These are phyloP conservation scores for Xylariaceae sp. DNA, from an alignment of 2,329 filamentous ascomycete genomes.

Conservation along the genomic window DNA sequence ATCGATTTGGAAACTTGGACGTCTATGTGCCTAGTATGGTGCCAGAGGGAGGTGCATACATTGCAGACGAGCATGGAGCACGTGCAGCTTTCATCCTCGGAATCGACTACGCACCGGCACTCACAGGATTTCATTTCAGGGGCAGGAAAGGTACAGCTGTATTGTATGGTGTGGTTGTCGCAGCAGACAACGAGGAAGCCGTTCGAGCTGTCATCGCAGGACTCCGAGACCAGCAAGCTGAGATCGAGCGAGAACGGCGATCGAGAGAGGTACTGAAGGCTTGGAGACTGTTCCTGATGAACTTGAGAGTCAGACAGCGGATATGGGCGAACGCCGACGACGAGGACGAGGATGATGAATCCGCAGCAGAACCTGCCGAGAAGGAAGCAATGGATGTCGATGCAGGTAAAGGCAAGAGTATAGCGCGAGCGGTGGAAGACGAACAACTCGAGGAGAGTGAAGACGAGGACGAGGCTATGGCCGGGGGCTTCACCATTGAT, in stretches of 20 bases:
- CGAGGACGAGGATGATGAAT: too few relatives aligned
- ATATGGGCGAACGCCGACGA: slow-evolving; percentile 58
- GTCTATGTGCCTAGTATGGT: slow-evolving; percentile 92
- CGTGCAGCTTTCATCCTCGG: slow-evolving; percentile 71
- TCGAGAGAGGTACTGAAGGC: slow-evolving; percentile 58
- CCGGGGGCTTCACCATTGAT: slow-evolving; percentile 39
- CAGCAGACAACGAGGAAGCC: slow-evolving; percentile 66
- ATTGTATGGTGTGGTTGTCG: slow-evolving; percentile 72
- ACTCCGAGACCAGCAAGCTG: slow-evolving; percentile 60
- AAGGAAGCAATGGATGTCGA: slow-evolving; percentile 28
- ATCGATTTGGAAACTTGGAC: slow-evolving; percentile 91
- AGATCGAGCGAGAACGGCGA: slow-evolving; percentile 60
- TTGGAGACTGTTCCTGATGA: slow-evolving; percentile 76
- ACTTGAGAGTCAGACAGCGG: slow-evolving; percentile 69
- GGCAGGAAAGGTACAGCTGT: slow-evolving; percentile 84
- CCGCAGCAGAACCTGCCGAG: slow-evolving; percentile 35
- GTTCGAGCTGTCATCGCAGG: slow-evolving; percentile 65
- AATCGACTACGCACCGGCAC: slow-evolving; percentile 82
- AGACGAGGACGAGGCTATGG: slow-evolving; percentile 36
- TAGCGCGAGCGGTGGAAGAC: slow-evolving; percentile 23
- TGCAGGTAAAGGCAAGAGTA: slow-evolving; percentile 29
- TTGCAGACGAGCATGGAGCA: slow-evolving; percentile 56
- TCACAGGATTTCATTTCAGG: slow-evolving; percentile 86
- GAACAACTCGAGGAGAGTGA: slow-evolving; percentile 24
- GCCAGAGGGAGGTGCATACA: slow-evolving; percentile 72